phyloP scores from a whole-genome alignment of 1,284 basidiomycete genomes.

The Kalmanozyma brasiliensis region DNA sequence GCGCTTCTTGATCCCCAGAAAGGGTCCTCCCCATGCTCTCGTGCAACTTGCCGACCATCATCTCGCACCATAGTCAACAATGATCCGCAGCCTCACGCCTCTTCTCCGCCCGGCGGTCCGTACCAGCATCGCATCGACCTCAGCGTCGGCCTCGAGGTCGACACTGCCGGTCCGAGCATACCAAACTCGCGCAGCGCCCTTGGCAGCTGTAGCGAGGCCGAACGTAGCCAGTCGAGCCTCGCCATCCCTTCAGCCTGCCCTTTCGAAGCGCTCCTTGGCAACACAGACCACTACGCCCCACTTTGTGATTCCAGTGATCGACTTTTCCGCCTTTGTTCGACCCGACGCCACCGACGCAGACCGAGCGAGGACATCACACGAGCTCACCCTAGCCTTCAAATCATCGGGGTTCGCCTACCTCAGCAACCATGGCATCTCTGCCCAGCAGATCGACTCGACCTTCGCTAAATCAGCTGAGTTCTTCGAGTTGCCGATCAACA shows the following conservation, averaged over 20 bases:
- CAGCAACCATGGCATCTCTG: constrained; percentile 19
- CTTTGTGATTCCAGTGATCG: constrained; percentile 75
- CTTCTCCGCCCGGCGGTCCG: constrained; percentile 1
- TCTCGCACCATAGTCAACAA: background rate
- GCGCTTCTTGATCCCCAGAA: no score
- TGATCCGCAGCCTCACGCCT: constrained; percentile 1
- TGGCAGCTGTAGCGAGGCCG: background rate
- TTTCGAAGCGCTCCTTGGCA: constrained; percentile 5
- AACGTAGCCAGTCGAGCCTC: background rate
- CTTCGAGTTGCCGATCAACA: constrained; percentile 75
- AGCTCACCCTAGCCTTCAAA: constrained; percentile 81
- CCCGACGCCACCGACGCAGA: constrained; percentile 71
- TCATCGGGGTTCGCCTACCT: constrained; percentile 70
- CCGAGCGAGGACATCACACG: constrained; percentile 75
- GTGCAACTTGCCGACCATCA: no score
- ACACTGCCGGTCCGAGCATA: background rate
- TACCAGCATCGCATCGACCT: background rate
- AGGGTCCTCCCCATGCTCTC: no score
- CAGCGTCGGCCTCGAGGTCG: constrained; percentile 1
- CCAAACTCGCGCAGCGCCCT: constrained; percentile 3
- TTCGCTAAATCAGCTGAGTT: constrained; percentile 78
- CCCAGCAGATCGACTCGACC: constrained; percentile 69
- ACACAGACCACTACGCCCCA: constrained; percentile 16
- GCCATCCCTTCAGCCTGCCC: background rate
- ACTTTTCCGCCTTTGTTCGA: constrained; percentile 76